Conservation (phyloP, 1,284 basidiomycete species). For the Cystobasidium slooffiae region DNA sequence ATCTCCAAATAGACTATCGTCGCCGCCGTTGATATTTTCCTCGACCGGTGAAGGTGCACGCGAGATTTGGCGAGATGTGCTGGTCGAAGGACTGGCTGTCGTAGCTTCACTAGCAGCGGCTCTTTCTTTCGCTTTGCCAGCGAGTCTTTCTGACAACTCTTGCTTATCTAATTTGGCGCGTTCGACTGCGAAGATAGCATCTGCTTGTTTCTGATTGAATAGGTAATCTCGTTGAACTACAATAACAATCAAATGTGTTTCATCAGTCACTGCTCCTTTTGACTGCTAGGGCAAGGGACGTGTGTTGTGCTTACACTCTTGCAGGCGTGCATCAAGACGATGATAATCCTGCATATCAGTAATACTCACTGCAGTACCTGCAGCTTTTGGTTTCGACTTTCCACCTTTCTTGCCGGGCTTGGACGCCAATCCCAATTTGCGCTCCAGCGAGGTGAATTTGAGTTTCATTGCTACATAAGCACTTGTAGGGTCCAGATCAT, state of each 20-base stretch:
- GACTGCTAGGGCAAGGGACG: slow-evolving; percentile 35
- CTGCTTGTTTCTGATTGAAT: slow-evolving; percentile 65
- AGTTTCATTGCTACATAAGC: slow-evolving; percentile 64
- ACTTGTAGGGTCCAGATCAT: slow-evolving; percentile 61
- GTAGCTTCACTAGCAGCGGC: neutral
- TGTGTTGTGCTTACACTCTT: slow-evolving; percentile 56
- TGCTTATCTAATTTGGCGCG: slow-evolving; percentile 64
- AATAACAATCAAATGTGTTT: neutral
- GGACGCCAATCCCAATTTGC: slow-evolving; percentile 48
- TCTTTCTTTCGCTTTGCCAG: slow-evolving; percentile 48
- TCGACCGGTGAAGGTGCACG: neutral
- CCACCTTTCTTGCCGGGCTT: slow-evolving; percentile 55
- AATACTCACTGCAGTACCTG: slow-evolving; percentile 51
- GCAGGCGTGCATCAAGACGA: slow-evolving; percentile 63
- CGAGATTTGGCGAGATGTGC: neutral
- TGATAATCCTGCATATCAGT: slow-evolving; percentile 63
- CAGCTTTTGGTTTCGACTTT: slow-evolving; percentile 49
- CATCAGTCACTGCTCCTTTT: neutral
- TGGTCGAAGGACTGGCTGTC: neutral
- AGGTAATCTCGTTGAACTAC: slow-evolving; percentile 64
- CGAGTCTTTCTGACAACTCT: slow-evolving; percentile 65
- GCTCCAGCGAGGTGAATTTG: slow-evolving; percentile 52
- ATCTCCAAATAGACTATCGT: slow-evolving; percentile 70
- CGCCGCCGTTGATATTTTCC: slow-evolving; percentile 50
- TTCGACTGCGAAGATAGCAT: slow-evolving; percentile 62